phyloP scores from a whole-genome alignment of 176 grass and related monocot species.

The Zea mays region Zm-B73-REFERENCE-NAM-5.0 NC_050098.1:197023501-197024000 shows the following conservation, averaged over 20 bases:
- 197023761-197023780: conserved; percentile 5
- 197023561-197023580: background rate
- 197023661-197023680: background rate
- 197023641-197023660: background rate
- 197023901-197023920: background rate
- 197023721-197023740: no score
- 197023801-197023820: background rate
- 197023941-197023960: conserved; percentile 24
- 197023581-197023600: background rate
- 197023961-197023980: background rate
- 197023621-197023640: conserved; percentile 20
- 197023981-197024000: conserved; percentile 1
- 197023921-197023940: conserved; percentile 6
- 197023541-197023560: conserved; percentile 8
- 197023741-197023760: background rate
- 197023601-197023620: conserved; percentile 1
- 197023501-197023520: conserved; percentile 29
- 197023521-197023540: conserved; percentile 11
- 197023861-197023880: background rate
- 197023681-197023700: background rate
- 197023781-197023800: background rate
- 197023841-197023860: background rate
- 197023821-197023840: background rate
- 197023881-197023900: conserved; percentile 15
- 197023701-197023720: conserved; percentile 23